Evolutionary conservation across 2,329 filamentous ascomycete genomes (phyloP).

Genomic region (Penicillium sp.): DNA sequence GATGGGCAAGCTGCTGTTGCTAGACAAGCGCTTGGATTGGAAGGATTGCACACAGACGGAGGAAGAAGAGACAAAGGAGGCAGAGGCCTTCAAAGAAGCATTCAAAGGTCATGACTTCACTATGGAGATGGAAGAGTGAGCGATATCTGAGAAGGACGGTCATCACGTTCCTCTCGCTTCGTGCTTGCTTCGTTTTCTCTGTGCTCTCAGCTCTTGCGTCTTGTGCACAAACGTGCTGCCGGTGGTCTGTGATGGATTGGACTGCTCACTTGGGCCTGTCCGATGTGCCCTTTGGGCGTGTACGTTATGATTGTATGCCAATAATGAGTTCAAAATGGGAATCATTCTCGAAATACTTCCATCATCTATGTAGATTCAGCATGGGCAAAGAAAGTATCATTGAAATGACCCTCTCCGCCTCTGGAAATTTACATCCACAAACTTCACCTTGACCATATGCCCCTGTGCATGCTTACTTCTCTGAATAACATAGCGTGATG

Average conservation of each 20-base stretch:
- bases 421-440: no score
- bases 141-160: neutral
- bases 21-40: slow-evolving; percentile 82
- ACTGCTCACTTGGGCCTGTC: neutral
- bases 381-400: no score
- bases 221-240: no score
- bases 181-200: neutral
- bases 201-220: no score
- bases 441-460: no score
- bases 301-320: slow-evolving; percentile 8
- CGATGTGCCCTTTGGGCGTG: neutral
- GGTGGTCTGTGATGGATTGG: neutral
- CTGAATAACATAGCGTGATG: no score
- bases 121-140: slow-evolving; percentile 32
- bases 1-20: slow-evolving; percentile 78
- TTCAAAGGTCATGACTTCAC: slow-evolving; percentile 91
- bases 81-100: slow-evolving; percentile 73
- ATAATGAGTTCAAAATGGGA: neutral
- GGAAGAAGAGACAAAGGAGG: slow-evolving; percentile 77
- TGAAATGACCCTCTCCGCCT: no score
- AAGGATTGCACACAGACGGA: slow-evolving; percentile 76
- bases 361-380: no score
- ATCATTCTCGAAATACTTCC: no score
- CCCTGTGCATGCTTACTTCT: no score
- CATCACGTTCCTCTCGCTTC: neutral